Base-by-base conservation (phyloP, 106 monocot species). In the Dendrobium nobile region DNA sequence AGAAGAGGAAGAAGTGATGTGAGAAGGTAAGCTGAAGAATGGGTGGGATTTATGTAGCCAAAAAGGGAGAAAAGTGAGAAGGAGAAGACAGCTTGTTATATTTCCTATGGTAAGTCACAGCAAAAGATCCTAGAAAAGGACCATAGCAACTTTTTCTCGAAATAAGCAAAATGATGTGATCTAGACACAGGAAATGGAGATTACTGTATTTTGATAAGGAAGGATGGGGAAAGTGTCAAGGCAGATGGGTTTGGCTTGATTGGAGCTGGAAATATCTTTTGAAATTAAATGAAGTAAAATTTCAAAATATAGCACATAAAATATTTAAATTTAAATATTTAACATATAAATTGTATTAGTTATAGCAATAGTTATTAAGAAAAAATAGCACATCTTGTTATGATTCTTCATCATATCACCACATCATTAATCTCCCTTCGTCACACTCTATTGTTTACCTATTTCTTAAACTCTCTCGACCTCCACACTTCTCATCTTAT, bases 131-230 rank as follows among this genome's bases (percentile, higher is more conserved):
- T 37, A 70, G 68, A 61, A 76, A 76, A 76, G 47, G 48, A 48
- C 47, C 47, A 47, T 48, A 13, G 48, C 44, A 3, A 48, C 48
- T 47, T 45, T 75, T 75, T 76, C 76, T 76, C 22, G 76, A 76
- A 76, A 42, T 48, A 45, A 24, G 76, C 19, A 13, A 13, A 26
- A 2, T 76, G 76, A 76, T 76, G 76, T 76, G 24, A 76, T 76
- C 26, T 47, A 48, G 76, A 51, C 76, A 20, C 10, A 48, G 76
- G 47, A 51, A 76, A 15, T 47, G 47, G 76, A 48, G 74, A 74
- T 31, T 16, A 70, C 70, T 70, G 31, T 19, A 61, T 37, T 70
- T 51, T 37, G 70, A 33, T 33, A 6, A 20, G 64, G 64, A 31
- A n/a, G 27, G 33, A 70, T 61, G n/a, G 61, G 61, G 9, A n/a